Evolutionary conservation across 306 rosid genomes (phyloP).

Genomic region (Fragaria ananassa): DNA sequence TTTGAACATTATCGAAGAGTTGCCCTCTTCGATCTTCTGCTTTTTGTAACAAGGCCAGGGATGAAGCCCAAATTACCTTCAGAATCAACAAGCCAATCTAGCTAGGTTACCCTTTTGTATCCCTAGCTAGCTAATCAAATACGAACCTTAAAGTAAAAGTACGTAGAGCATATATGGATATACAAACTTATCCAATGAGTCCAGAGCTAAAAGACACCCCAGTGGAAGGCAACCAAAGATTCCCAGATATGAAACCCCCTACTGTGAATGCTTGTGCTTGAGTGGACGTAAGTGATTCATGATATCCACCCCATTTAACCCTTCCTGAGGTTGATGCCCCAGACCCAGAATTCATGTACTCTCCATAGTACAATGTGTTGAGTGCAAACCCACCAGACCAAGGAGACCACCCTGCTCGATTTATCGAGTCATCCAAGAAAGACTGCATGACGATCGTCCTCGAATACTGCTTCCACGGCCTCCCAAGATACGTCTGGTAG

Average conservation of each 20-base stretch:
- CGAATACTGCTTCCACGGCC: slow-evolving; percentile 44
- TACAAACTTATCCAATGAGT: slow-evolving; percentile 11
- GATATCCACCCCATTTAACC: slow-evolving; percentile 32
- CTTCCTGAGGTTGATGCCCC: slow-evolving; percentile 31
- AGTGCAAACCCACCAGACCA: slow-evolving; percentile 30
- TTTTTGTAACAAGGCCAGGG: not conserved
- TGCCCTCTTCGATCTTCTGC: not conserved
- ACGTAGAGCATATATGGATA: not conserved
- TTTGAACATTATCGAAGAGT: not conserved
- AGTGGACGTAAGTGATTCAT: slow-evolving; percentile 17
- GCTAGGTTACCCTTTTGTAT: not conserved
- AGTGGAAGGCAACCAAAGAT: slow-evolving; percentile 38
- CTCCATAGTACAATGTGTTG: slow-evolving; percentile 23
- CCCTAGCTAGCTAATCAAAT: not conserved
- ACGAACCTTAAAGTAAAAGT: not conserved
- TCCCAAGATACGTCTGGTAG: slow-evolving; percentile 29
- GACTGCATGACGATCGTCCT: slow-evolving; percentile 38
- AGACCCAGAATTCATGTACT: slow-evolving; percentile 33
- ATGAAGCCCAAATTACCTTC: not conserved
- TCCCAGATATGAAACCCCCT: slow-evolving; percentile 28
- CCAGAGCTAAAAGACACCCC: slow-evolving; percentile 40
- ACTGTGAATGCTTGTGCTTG: slow-evolving; percentile 34
- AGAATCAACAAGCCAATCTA: not conserved
- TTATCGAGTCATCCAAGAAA: slow-evolving; percentile 17
- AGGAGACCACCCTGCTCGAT: slow-evolving; percentile 36